phyloP scores from a whole-genome alignment of 1,139 yeast species.

The Pichia cactophila region DNA sequence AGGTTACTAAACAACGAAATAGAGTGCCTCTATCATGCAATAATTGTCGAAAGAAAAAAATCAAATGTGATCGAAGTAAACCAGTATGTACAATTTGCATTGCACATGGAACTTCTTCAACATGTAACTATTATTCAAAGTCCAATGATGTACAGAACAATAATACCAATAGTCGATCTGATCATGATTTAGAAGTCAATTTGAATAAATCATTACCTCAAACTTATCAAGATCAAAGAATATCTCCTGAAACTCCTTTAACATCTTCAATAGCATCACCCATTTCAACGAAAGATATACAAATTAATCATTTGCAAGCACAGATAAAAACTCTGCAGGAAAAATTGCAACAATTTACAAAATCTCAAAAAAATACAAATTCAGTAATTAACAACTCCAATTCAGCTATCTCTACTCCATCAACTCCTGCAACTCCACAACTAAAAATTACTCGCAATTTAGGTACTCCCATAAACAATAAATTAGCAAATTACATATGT shows the following conservation, averaged over 20 bases:
- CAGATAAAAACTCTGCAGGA: not conserved
- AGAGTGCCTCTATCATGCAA: slow-evolving; percentile 8
- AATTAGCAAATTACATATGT: not conserved
- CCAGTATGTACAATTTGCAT: slow-evolving; percentile 8
- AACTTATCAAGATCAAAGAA: not conserved
- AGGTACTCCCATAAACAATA: not conserved
- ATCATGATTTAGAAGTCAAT: not conserved
- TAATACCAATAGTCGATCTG: not conserved
- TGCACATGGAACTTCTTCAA: slow-evolving; percentile 3
- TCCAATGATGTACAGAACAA: not conserved
- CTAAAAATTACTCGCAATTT: not conserved
- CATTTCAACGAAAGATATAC: not conserved
- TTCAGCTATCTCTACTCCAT: not conserved
- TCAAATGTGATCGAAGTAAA: slow-evolving; percentile 9
- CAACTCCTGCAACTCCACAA: not conserved
- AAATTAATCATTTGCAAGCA: not conserved
- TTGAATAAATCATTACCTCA: not conserved
- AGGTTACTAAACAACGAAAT: slow-evolving; percentile 1
- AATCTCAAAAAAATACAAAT: not conserved
- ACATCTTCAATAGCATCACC: not conserved
- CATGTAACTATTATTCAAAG: slow-evolving; percentile 2
- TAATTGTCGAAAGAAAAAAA: slow-evolving; percentile 8
- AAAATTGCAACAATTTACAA: not conserved
- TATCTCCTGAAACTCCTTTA: not conserved
- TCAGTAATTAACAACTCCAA: not conserved